Base-by-base conservation (phyloP, 2,329 filamentous ascomycete species). In the Tympanopsis confertula region DNA sequence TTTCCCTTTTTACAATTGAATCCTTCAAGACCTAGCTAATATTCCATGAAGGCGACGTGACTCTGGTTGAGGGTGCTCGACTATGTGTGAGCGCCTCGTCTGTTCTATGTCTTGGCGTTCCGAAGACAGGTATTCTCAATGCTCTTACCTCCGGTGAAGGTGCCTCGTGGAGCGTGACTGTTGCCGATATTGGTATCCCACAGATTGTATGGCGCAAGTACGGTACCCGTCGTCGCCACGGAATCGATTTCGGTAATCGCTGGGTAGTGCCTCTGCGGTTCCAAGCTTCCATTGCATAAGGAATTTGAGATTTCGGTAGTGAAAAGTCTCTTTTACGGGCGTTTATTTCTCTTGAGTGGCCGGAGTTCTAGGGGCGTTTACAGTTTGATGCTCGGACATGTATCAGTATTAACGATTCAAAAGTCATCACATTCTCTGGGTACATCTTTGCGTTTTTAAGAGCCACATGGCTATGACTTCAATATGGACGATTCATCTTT, bases 181-280 rank as follows among this genome's bases (percentile, higher is more conserved):
- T 79, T 4, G 72, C 71, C 4, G 76, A 81, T 48, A 69, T 79
- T 39, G 75, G 76, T 1, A 66, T 78, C 35, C 58, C 59, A 19
- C 73, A 74, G 43, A 62, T 67, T 33, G 69, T 70, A 4, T 72
- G 74, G 63, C 64, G 64, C 41, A 66, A 68, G 43, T 68, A 68
- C 14, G 68, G 68, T 2, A 65, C 67, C 13, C 58, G 63, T 26
- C 65, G 67, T 30, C 68, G 71, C 4, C 71, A 74, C 42, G 74
- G 72, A 0, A 67, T 78, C 36, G 71, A 68, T 40, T 79, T 79
- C 55, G 73, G 73, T 1, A 65, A 65, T 41, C 60, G 67, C 32
- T 80, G 74, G 74, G 63, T 73, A 35, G 68, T 74, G 2, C 66
- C 64, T 35, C 50, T 69, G 19, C 54, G 56, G 30, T 69, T 52